Evolutionary conservation across 441 rosid genomes (phyloP), one percentile per base, ranked within the genome.

Genomic region (Hypseocharis bilobata): DNA sequence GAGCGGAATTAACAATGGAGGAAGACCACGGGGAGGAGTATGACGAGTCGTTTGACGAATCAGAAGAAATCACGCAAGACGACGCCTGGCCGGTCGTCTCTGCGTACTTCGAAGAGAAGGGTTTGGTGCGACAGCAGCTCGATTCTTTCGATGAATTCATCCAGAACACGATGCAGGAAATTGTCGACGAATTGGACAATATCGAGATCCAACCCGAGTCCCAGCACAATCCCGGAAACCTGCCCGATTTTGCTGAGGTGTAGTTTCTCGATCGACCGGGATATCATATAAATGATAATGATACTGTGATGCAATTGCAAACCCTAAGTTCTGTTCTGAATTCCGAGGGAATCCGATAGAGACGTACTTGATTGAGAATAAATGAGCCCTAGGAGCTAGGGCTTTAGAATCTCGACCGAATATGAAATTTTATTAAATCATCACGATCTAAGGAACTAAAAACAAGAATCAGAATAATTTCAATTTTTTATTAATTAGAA

Each of bases 151-250:
- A 93, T 28, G 98, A 92, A 80, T 92, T 92, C 52, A 92, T 92
- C 49, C 97, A 92, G 77, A 90, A 92, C 45, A 90, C 97, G 2
- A 92, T 92, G 96, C 97, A 90, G 77, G 98, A 92, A 73, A 92
- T 90, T 4, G 92, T 92, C 1, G 91, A 88, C 19, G 91, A 92
- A 58, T 90, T 96, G 1, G 85, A 87, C 0, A 92, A 87, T 70
- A 90, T 92, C 26, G 95, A 90, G 86, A 92, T 92, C 80, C 89
- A 96, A 0, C 94, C 97, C 6, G 94, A 90, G 77, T 90, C 97
- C 7, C 98, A 92, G 84, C 96, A 92, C 63, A 90, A 87, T 73
- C 98, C 98, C 17, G 88, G 98, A 5, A 89, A 87, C 63, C 97
- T 86, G 69, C 72, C 95, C 0, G 98, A 90, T 83, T 82, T 85